A percentile compares a stretch with the other conserved stretches of the same genome.
phyloP scores from a whole-genome alignment of 1,284 basidiomycete genomes.

The Wallemia mellicola region DNA sequence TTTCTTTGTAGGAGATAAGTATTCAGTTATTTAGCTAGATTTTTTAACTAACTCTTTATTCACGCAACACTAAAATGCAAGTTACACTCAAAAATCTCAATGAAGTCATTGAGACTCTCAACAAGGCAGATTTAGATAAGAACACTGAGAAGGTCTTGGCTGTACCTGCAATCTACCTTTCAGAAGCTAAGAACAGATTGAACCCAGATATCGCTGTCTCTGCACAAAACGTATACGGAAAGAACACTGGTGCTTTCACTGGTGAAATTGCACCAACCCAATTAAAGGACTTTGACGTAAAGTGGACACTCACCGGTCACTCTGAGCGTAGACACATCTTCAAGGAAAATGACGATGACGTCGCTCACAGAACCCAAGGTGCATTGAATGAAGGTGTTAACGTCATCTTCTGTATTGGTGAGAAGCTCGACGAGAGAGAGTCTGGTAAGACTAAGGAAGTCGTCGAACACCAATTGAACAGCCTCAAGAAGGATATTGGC shows the following conservation, averaged over 20 bases:
- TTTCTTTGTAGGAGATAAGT: conserved; percentile 4
- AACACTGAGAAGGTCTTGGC: conserved; percentile 71
- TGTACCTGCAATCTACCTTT: conserved; percentile 61
- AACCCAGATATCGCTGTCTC: conserved; percentile 29
- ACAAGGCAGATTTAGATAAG: conserved; percentile 42
- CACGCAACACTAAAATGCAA: conserved; percentile 96
- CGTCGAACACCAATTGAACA: conserved; percentile 50
- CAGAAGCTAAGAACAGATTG: conserved; percentile 27
- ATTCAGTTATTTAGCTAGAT: no score
- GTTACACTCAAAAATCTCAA: conserved; percentile 31
- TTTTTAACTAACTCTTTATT: no score
- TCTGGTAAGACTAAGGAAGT: conserved; percentile 44
- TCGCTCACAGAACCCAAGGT: conserved; percentile 61
- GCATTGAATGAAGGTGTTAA: conserved; percentile 43
- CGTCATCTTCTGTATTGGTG: conserved; percentile 88
- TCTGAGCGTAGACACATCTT: conserved; percentile 86
- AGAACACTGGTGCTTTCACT: conserved; percentile 69
- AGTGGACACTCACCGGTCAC: conserved; percentile 90
- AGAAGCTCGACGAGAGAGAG: conserved; percentile 74
- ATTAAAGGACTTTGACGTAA: conserved; percentile 54
- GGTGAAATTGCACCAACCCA: conserved; percentile 75
- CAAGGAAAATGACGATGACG: conserved; percentile 50
- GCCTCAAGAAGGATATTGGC: conserved; percentile 32
- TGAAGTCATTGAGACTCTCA: conserved; percentile 33
- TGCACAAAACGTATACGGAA: conserved; percentile 76